Evolutionary conservation across 139 green algal species (phyloP), one percentile per base, ranked within the genome.

Genomic region (Haematococcus lacustris): DNA sequence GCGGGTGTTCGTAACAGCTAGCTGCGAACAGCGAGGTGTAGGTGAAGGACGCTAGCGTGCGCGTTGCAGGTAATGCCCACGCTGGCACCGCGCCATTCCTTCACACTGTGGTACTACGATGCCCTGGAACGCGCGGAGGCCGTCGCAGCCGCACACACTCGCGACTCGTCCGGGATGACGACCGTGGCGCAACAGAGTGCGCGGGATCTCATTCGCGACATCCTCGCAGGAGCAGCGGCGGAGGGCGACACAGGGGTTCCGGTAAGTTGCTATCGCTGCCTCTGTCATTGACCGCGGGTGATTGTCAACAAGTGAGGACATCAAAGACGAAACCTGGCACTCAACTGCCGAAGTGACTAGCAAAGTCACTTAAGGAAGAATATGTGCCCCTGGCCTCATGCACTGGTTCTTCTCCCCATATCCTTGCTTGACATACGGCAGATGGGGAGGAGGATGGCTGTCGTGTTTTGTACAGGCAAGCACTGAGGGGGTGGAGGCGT

Each of bases 101-200:
- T 87, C 43, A 87, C 82, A 3, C 71, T 84, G 4, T 87, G 82
- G 82, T 87, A 83, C 73, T 87, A 82, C 61, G 82, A 85, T 71
- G 66, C 59, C 0, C 51, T 71, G 1, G 78, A 87, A 68, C 74
- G 71, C 25, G 78, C 76, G 4, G 73, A 75, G 38, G 71, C 82
- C 1, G 33, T 83, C 32, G 76, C 73, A 4, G 64, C 73, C 5
- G 80, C 76, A 0, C 70, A 53, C 65, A 70, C 75, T 33, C 0
- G 23, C 1, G 51, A 25, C 3, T 47, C 39, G 28, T 53, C n/a
- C 3, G 40, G 39, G 13, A 53, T 38, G 3, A 66, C 30, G 25
- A 28, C 65, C 34, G 70, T 40, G 37, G 76, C 50, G 40, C 76
- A 73, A 39, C 9, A 30, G 33, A 26, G 53, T 38, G 70, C 70